Conservation (phyloP, 129 eudicot species). For the Flaveria sonorensis region DNA sequence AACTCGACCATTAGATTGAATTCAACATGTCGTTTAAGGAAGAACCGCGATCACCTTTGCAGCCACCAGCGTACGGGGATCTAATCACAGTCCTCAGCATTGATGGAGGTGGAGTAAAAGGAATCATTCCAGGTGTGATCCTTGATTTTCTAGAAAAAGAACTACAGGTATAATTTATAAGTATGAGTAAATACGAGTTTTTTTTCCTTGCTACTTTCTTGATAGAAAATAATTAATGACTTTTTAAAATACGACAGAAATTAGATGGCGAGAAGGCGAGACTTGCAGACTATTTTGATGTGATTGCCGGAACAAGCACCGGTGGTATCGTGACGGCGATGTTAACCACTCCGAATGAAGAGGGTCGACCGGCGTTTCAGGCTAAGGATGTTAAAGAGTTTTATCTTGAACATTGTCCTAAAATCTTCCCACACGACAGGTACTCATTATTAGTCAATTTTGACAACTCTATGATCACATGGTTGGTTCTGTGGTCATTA, state of each 20-base stretch:
- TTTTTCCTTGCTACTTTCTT: background rate
- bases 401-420: conserved; percentile 5
- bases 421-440: background rate
- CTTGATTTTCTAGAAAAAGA: background rate
- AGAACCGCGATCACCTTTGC: conserved; percentile 1
- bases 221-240: too few species aligned
- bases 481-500: too few species aligned
- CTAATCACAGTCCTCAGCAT: background rate
- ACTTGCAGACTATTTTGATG: conserved; percentile 7
- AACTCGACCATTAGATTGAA: background rate
- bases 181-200: background rate
- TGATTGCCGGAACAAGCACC: conserved; percentile 2
- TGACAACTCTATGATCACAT: too few species aligned
- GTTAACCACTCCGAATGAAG: conserved; percentile 1
- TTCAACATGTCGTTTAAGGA: conserved; percentile 2
- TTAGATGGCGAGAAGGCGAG: conserved; percentile 8
- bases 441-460: background rate
- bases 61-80: conserved; percentile 3
- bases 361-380: background rate
- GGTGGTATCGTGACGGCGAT: background rate
- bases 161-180: background rate
- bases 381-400: conserved; percentile 7
- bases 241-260: background rate
- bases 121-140: background rate
- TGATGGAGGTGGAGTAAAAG: conserved; percentile 5